Conservation (phyloP, 768 basidiomycete genomes). For the Royoungia palumana region DNA sequence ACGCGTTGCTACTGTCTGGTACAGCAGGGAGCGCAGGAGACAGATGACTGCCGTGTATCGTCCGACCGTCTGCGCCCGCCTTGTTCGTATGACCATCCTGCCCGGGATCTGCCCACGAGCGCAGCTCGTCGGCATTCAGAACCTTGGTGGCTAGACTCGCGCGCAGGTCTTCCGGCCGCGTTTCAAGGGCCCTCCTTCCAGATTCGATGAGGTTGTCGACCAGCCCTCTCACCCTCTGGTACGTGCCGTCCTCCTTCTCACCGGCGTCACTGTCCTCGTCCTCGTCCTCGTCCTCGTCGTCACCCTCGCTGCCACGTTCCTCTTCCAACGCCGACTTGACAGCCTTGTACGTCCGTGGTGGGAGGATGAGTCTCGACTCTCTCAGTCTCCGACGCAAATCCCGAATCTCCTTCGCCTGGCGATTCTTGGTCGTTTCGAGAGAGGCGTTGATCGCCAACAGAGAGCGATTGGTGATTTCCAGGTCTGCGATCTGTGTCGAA, state of each 20-base stretch:
- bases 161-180: conserved; percentile 50
- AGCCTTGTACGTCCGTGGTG: conserved; percentile 57
- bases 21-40: conserved; percentile 20
- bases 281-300: conserved; percentile 38
- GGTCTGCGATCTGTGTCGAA: conserved; percentile 71
- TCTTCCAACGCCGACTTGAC: conserved; percentile 49
- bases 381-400: conserved; percentile 79
- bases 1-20: conserved; percentile 14
- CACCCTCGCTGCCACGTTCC: conserved; percentile 40
- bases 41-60: conserved; percentile 17
- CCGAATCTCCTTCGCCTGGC: conserved; percentile 81
- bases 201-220: conserved; percentile 59
- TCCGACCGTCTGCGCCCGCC: conserved; percentile 30
- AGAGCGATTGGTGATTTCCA: conserved; percentile 88
- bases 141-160: conserved; percentile 58
- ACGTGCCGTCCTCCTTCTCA: conserved; percentile 50
- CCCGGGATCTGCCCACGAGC: conserved; percentile 49
- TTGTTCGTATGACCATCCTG: conserved; percentile 17
- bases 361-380: conserved; percentile 75
- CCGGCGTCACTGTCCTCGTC: conserved; percentile 42
- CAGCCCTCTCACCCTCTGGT: conserved; percentile 59
- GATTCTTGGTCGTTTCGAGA: conserved; percentile 75
- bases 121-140: conserved; percentile 68
- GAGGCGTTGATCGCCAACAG: conserved; percentile 81
- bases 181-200: conserved; percentile 61